These are phyloP conservation scores for Chaetomiaceae sp. DNA, from an alignment of 2,329 filamentous ascomycete genomes.

Conservation along the genomic window DNA sequence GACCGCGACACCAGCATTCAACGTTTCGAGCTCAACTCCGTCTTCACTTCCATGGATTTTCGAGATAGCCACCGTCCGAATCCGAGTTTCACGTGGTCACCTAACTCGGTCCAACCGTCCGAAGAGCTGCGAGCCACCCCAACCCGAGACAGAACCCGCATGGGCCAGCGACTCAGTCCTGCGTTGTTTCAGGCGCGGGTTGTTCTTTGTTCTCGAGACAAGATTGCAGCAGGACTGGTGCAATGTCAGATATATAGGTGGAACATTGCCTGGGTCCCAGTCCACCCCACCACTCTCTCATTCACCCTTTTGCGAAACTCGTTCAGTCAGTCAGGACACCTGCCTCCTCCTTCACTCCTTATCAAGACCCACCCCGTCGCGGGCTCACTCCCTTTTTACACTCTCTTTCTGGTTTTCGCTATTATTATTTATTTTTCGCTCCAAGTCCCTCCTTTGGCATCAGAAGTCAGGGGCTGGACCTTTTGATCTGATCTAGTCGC, in stretches of 20 bases:
- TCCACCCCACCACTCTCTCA: neutral
- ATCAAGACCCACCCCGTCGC: neutral
- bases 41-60: too few species aligned
- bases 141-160: neutral
- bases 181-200: neutral
- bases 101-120: too few species aligned
- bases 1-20: neutral
- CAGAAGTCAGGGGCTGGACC: slow-evolving; percentile 12
- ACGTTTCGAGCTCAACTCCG: neutral
- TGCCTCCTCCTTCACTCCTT: neutral
- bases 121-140: neutral
- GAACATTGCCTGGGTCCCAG: neutral
- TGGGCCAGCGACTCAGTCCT: neutral
- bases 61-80: too few species aligned
- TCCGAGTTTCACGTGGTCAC: too few species aligned
- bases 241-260: slow-evolving; percentile 1
- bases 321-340: neutral
- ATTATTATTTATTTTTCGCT: neutral
- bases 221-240: neutral
- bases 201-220: neutral
- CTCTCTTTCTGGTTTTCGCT: neutral
- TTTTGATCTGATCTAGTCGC: neutral
- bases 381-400: slow-evolving; percentile 1
- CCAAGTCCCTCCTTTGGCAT: neutral
- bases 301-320: neutral